These are phyloP conservation scores for Globisporangium iwayamae DNA, from an alignment of 352 stramenopile genomes.

Conservation along the genomic window DNA sequence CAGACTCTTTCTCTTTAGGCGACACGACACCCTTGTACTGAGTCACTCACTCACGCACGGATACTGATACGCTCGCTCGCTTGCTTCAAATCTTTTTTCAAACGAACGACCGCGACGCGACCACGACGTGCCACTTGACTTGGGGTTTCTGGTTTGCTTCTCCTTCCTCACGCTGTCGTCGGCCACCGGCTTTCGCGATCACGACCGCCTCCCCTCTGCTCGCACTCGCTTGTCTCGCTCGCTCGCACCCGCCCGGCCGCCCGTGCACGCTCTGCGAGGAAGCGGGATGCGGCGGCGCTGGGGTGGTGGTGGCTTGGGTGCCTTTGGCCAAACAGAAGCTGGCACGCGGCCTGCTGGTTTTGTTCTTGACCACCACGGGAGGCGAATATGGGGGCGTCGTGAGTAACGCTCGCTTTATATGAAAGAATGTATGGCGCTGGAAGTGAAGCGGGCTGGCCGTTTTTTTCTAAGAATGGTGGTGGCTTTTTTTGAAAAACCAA, in stretches of 20 bases:
- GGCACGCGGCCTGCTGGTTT: not conserved
- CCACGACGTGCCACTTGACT: slow-evolving; percentile 3
- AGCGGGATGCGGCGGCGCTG: slow-evolving; percentile 1
- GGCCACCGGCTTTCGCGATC: not conserved
- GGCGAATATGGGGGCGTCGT: slow-evolving; percentile 3
- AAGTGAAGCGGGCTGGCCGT: not conserved
- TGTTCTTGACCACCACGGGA: not conserved
- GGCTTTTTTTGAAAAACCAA: slow-evolving; percentile 12
- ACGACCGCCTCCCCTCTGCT: not conserved
- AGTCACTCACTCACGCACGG: not conserved
- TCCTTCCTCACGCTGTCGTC: not conserved
- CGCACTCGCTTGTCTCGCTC: not conserved
- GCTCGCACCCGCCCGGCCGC: not conserved
- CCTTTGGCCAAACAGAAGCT: not conserved
- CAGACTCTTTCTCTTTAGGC: no score
- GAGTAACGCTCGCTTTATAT: slow-evolving; percentile 10
- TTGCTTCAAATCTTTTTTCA: not conserved
- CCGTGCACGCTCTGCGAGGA: slow-evolving; percentile 1
- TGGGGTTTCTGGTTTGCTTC: not conserved
- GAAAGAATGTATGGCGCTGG: slow-evolving; percentile 10
- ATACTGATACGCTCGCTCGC: not conserved
- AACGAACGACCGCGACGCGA: slow-evolving; percentile 5
- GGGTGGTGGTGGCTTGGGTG: not conserved
- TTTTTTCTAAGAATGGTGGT: slow-evolving; percentile 1
- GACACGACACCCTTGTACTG: not conserved